These are phyloP conservation scores for Colletotrichum sp. DNA, from an alignment of 2,329 filamentous ascomycete genomes.

Conservation along the genomic window DNA sequence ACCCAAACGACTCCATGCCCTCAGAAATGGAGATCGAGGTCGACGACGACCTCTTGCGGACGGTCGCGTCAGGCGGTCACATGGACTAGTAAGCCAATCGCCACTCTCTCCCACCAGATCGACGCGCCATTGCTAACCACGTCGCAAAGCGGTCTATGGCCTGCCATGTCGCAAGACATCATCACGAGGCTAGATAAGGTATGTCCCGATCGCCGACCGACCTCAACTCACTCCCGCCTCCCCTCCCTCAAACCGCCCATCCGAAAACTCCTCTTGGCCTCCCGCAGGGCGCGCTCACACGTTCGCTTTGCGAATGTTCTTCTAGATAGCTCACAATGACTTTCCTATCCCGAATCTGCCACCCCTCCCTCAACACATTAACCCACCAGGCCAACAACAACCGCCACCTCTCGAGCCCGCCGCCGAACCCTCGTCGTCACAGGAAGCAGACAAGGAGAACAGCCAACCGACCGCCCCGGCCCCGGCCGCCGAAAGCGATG, in stretches of 20 bases:
- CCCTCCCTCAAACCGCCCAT: neutral
- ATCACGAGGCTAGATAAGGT: constrained; percentile 72
- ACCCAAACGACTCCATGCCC: neutral
- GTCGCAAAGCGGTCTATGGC: constrained; percentile 70
- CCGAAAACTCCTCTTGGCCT: constrained; percentile 42
- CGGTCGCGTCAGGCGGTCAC: constrained; percentile 54
- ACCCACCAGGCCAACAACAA: constrained; percentile 41
- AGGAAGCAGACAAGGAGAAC: constrained; percentile 74
- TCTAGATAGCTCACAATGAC: constrained; percentile 74
- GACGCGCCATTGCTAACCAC: constrained; percentile 24
- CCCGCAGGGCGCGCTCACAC: constrained; percentile 5
- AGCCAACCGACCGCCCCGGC: constrained; percentile 43
- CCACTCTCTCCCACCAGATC: neutral
- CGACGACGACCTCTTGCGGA: constrained; percentile 54
- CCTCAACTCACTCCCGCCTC: neutral
- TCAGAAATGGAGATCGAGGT: constrained; percentile 60
- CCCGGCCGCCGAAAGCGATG: constrained; percentile 33
- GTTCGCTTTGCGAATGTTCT: constrained; percentile 9
- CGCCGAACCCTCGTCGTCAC: constrained; percentile 44
- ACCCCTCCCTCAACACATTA: constrained; percentile 43
- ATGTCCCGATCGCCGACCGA: constrained; percentile 9
- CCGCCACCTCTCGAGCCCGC: constrained; percentile 42
- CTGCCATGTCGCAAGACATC: constrained; percentile 67
- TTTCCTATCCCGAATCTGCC: constrained; percentile 74
- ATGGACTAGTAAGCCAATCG: constrained; percentile 59